Conservation (phyloP, 257 asterid genomes). For the Fraxinus cuspidata region DNA sequence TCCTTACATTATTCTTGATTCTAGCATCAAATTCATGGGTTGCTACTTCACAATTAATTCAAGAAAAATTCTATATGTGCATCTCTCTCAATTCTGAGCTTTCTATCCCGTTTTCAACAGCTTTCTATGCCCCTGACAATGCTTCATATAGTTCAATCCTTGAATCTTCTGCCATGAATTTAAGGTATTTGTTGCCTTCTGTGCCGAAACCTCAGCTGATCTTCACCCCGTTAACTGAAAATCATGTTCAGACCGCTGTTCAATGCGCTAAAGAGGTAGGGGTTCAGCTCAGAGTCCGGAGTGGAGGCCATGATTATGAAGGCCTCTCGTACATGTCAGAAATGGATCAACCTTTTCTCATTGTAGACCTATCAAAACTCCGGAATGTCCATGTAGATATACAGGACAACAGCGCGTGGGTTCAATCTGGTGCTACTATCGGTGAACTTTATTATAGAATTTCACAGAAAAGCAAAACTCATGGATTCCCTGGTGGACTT, state of each 20-base stretch:
- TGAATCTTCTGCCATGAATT: slow-evolving; percentile 45
- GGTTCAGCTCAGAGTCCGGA: slow-evolving; percentile 36
- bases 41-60: slow-evolving; percentile 25
- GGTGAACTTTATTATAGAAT: slow-evolving; percentile 49
- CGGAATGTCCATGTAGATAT: slow-evolving; percentile 39
- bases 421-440: slow-evolving; percentile 45
- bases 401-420: slow-evolving; percentile 41
- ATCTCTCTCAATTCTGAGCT: slow-evolving; percentile 41
- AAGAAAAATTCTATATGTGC: slow-evolving; percentile 37
- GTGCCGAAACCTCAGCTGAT: slow-evolving; percentile 41
- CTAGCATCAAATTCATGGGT: slow-evolving; percentile 9
- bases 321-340: slow-evolving; percentile 43
- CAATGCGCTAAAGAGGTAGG: slow-evolving; percentile 31
- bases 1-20: slow-evolving; percentile 23
- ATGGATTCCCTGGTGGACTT: slow-evolving; percentile 56
- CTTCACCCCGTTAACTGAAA: slow-evolving; percentile 45
- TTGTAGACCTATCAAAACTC: slow-evolving; percentile 39
- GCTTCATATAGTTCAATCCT: slow-evolving; percentile 39
- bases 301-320: slow-evolving; percentile 50
- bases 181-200: slow-evolving; percentile 41
- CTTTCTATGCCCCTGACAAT: slow-evolving; percentile 36
- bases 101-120: slow-evolving; percentile 42
- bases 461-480: slow-evolving; percentile 42
- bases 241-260: slow-evolving; percentile 44
- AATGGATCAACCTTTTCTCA: slow-evolving; percentile 26